Percentiles rank a stretch among this genome's conserved stretches.
phyloP scores from a whole-genome alignment of 805 yeast genomes.

The Debaryomyces prosopidis region DNA sequence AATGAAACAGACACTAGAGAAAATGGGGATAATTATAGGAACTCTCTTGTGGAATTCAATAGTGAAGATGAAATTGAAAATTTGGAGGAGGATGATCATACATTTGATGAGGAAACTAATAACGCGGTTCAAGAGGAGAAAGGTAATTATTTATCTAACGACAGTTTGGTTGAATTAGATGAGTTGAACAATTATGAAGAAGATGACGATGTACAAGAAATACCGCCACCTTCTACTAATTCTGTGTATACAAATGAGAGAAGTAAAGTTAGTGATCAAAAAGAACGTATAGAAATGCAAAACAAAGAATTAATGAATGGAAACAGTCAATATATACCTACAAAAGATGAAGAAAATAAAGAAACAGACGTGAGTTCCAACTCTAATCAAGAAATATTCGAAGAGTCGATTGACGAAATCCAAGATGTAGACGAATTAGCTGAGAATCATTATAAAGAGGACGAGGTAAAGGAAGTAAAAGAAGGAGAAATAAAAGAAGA shows the following conservation, averaged over 20 bases:
- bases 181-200: neutral
- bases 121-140: neutral
- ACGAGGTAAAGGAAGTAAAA: slow-evolving; percentile 5
- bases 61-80: slow-evolving; percentile 29
- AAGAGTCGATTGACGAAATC: too few species aligned
- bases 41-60: slow-evolving; percentile 12
- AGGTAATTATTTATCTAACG: too few species aligned
- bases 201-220: neutral
- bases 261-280: too few species aligned
- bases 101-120: neutral
- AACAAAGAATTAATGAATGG: too few species aligned
- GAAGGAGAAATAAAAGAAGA: slow-evolving; percentile 1
- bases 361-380: neutral
- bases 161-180: neutral
- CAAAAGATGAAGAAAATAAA: slow-evolving; percentile 6
- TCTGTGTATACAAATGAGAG: too few species aligned
- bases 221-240: neutral
- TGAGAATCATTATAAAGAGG: neutral
- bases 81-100: slow-evolving; percentile 16
- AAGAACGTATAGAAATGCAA: too few species aligned
- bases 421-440: neutral
- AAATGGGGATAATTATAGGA: neutral
- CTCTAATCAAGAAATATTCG: neutral
- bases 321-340: neutral
- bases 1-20: slow-evolving; percentile 1